Evolutionary conservation across 345 rosid genomes (phyloP).

Genomic region (Camelina laxa): DNA sequence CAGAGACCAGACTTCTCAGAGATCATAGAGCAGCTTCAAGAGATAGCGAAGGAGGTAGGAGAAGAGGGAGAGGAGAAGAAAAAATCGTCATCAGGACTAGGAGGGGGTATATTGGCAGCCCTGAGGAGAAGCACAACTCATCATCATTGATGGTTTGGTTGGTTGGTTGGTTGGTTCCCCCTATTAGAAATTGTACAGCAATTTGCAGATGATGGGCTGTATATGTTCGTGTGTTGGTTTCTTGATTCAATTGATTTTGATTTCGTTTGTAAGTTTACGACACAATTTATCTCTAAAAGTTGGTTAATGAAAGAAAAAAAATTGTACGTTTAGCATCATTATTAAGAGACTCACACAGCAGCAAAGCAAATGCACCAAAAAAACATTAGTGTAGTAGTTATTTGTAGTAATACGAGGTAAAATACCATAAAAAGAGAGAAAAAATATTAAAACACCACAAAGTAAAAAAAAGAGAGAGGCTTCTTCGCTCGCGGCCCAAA

Average conservation of each 20-base stretch:
- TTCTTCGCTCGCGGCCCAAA: too few species aligned
- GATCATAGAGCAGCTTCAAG: constrained; percentile 64
- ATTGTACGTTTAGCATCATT: too few species aligned
- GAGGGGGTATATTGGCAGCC: constrained; percentile 78
- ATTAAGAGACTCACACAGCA: too few species aligned
- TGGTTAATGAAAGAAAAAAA: too few species aligned
- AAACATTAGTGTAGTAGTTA: too few species aligned
- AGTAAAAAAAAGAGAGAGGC: too few species aligned
- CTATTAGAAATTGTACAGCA: constrained; percentile 20
- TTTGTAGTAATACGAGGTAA: too few species aligned
- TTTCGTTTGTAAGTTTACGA: not conserved
- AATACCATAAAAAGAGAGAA: too few species aligned
- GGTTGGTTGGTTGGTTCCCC: too few species aligned
- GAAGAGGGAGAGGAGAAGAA: constrained; percentile 75
- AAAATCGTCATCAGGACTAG: constrained; percentile 48
- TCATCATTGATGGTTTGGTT: constrained; percentile 49
- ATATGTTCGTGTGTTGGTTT: constrained; percentile 6
- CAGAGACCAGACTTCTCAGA: constrained; percentile 87
- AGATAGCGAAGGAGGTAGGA: constrained; percentile 80
- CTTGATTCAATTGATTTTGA: constrained; percentile 4
- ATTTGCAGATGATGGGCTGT: constrained; percentile 8
- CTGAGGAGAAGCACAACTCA: constrained; percentile 75
- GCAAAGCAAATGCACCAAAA: too few species aligned
- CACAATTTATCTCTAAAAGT: too few species aligned
- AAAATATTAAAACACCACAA: too few species aligned